Percentiles rank a stretch among this genome's conserved stretches.
phyloP scores from a whole-genome alignment of 2,329 filamentous ascomycete species.

The Mycosphaerella sp. region DNA sequence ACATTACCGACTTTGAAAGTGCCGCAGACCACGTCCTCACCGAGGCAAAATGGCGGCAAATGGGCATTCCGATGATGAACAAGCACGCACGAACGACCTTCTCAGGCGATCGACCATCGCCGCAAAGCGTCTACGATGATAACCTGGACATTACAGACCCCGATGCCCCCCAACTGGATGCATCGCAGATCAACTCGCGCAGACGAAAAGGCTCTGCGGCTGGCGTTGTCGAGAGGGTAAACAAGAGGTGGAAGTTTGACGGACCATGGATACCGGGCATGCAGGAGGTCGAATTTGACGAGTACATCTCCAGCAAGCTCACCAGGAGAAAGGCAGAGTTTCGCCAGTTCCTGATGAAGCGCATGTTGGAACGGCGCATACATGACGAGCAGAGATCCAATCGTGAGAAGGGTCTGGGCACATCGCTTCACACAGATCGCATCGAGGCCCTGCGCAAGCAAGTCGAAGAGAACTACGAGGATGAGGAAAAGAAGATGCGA shows the following conservation, averaged over 20 bases:
- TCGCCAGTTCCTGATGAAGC: conserved; percentile 26
- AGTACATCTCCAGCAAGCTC: conserved; percentile 42
- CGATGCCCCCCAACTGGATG: conserved; percentile 9
- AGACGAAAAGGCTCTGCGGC: not conserved
- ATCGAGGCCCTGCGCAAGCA: conserved; percentile 14
- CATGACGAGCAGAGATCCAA: conserved; percentile 18
- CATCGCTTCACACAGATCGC: conserved; percentile 12
- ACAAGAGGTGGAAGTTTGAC: conserved; percentile 51
- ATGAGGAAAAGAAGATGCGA: conserved; percentile 36
- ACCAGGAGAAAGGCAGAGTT: conserved; percentile 33
- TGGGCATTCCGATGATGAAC: conserved; percentile 64
- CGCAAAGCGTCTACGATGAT: conserved; percentile 38
- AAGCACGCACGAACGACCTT: conserved; percentile 26
- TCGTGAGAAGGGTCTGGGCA: conserved; percentile 16
- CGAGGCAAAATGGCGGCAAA: conserved; percentile 77
- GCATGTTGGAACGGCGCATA: conserved; percentile 22
- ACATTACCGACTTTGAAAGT: conserved; percentile 81
- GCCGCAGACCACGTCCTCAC: conserved; percentile 76
- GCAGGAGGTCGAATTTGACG: conserved; percentile 50
- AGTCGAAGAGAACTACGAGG: conserved; percentile 27
- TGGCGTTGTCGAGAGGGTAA: conserved; percentile 1
- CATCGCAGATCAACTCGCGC: not conserved
- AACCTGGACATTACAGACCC: conserved; percentile 41
- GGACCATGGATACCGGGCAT: conserved; percentile 55
- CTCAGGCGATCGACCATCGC: conserved; percentile 7